phyloP scores from a whole-genome alignment of 495 filamentous ascomycete species.

The Neurospora sp. region DNA sequence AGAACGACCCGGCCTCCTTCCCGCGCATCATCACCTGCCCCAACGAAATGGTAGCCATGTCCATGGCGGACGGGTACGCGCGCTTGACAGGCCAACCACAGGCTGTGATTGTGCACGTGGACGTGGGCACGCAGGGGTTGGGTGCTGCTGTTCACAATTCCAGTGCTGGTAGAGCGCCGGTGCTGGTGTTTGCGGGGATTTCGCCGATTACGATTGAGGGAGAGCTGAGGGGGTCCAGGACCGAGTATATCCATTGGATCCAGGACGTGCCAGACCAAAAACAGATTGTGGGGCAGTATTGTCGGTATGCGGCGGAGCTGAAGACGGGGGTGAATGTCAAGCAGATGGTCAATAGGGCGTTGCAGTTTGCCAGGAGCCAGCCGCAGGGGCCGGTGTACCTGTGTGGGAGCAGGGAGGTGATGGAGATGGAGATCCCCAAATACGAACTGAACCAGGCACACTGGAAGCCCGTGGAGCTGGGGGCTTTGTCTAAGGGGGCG shows the following conservation, averaged over 20 bases:
- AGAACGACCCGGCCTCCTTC: slow-evolving; percentile 52
- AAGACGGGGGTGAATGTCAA: slow-evolving; percentile 91
- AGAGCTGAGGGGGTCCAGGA: slow-evolving; percentile 77
- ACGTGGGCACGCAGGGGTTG: slow-evolving; percentile 85
- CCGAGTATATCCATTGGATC: slow-evolving; percentile 97
- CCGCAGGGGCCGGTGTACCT: slow-evolving; percentile 85
- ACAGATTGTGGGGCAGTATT: slow-evolving; percentile 85
- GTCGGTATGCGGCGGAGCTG: slow-evolving; percentile 82
- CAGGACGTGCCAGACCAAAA: slow-evolving; percentile 95
- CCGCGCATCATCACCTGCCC: slow-evolving; percentile 88
- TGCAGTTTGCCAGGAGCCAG: slow-evolving; percentile 75
- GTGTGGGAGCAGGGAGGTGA: slow-evolving; percentile 72
- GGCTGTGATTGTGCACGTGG: slow-evolving; percentile 90
- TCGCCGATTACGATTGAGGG: slow-evolving; percentile 87
- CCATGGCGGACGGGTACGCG: slow-evolving; percentile 93
- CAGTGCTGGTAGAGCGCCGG: slow-evolving; percentile 71
- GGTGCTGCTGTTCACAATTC: slow-evolving; percentile 91
- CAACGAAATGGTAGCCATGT: slow-evolving; percentile 97
- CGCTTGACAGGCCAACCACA: slow-evolving; percentile 78
- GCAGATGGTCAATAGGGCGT: slow-evolving; percentile 84
- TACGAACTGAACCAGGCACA: slow-evolving; percentile 62
- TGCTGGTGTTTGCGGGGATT: slow-evolving; percentile 85
- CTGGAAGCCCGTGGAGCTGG: slow-evolving; percentile 68
- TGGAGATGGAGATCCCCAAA: slow-evolving; percentile 84
- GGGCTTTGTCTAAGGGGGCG: slow-evolving; percentile 58